These are phyloP conservation scores for Pyrus bretschneideri DNA, from an alignment of 306 rosid genomes.

Conservation along the genomic window DNA sequence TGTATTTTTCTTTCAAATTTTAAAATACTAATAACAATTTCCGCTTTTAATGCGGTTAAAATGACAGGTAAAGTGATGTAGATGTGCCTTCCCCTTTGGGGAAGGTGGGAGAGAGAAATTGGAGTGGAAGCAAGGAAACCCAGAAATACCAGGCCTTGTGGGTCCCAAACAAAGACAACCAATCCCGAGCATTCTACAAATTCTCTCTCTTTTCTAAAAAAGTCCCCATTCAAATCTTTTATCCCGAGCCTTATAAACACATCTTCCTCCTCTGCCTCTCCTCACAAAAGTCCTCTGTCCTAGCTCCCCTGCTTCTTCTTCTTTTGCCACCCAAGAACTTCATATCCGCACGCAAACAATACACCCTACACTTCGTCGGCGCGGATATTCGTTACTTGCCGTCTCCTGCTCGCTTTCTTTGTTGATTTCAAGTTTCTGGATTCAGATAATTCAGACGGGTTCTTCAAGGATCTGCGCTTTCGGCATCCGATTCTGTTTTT, in stretches of 20 bases:
- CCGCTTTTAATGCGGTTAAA: too few relatives aligned
- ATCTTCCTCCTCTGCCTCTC: constrained; percentile 4
- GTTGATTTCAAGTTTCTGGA: not conserved
- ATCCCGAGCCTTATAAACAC: constrained; percentile 31
- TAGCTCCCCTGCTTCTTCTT: constrained; percentile 7
- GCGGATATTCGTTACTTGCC: not conserved
- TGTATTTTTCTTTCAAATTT: too few relatives aligned
- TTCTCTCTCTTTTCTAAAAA: constrained; percentile 2
- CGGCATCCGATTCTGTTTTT: constrained; percentile 52
- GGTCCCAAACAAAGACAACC: constrained; percentile 54
- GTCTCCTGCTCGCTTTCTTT: constrained; percentile 3
- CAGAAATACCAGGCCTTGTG: constrained; percentile 12
- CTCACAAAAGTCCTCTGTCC: not conserved
- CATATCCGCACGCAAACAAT: not conserved
- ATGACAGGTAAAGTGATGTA: too few relatives aligned
- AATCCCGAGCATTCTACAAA: constrained; percentile 27
- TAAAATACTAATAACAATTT: too few relatives aligned
- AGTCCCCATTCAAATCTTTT: constrained; percentile 25
- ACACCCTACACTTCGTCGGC: not conserved
- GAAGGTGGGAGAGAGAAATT: constrained; percentile 7
- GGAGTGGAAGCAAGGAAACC: constrained; percentile 31
- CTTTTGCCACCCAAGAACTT: not conserved
- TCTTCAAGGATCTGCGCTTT: constrained; percentile 13
- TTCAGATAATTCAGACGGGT: constrained; percentile 34
- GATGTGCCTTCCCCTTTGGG: not conserved